phyloP scores from a whole-genome alignment of 495 filamentous ascomycete species.

The Penicillium antarcticum region DNA sequence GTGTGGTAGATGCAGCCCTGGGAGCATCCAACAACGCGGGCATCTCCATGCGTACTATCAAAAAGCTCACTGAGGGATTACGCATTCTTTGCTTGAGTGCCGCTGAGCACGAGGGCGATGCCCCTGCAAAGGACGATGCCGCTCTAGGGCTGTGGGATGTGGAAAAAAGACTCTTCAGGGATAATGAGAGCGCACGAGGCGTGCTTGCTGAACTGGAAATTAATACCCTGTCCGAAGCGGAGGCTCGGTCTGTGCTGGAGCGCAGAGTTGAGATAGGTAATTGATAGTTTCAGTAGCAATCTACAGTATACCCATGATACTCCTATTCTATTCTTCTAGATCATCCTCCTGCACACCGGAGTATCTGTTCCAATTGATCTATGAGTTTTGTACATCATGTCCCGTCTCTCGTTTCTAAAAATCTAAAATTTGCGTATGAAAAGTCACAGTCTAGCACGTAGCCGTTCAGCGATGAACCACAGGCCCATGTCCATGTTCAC shows the following conservation, averaged over 20 bases:
- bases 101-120: constrained; percentile 23
- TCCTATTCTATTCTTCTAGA: background rate
- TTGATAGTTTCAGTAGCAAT: background rate
- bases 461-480: constrained; percentile 29
- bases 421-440: background rate
- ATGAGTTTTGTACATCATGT: background rate
- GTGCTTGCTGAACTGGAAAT: constrained; percentile 66
- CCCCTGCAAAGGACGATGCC: constrained; percentile 11
- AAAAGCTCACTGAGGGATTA: constrained; percentile 65
- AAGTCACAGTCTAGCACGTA: background rate
- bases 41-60: constrained; percentile 48
- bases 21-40: constrained; percentile 41
- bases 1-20: constrained; percentile 52
- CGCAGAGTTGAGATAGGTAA: constrained; percentile 66
- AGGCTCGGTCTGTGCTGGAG: constrained; percentile 75
- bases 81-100: constrained; percentile 65
- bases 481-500: constrained; percentile 34
- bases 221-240: constrained; percentile 60
- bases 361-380: background rate
- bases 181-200: constrained; percentile 75
- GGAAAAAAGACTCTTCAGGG: constrained; percentile 71
- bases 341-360: too few relatives aligned
- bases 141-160: constrained; percentile 63
- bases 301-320: background rate
- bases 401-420: background rate